Conservation (phyloP, 371 early-diverging fungal genomes). For the Dinochytrium kinnereticum region DNA sequence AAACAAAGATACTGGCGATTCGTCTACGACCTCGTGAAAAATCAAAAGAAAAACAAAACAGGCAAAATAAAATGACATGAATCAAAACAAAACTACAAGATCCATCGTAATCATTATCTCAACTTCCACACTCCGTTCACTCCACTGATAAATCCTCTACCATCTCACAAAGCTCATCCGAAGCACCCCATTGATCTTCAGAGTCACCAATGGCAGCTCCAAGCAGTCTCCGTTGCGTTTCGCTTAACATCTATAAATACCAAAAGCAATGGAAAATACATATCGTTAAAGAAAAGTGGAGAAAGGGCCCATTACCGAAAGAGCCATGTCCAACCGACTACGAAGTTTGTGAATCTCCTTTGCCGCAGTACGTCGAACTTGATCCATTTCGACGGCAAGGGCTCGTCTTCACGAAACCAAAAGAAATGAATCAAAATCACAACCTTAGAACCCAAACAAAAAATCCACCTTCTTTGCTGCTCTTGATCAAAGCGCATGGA, state of each 20-base stretch:
- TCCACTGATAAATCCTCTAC: not conserved
- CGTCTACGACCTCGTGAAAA: not conserved
- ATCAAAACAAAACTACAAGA: too few species aligned
- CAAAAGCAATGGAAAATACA: not conserved
- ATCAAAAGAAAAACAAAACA: not conserved
- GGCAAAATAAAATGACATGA: not conserved
- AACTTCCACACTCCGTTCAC: too few species aligned
- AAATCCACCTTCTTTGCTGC: not conserved
- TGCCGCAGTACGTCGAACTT: not conserved
- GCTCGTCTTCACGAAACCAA: not conserved
- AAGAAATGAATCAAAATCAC: not conserved
- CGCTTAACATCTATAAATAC: not conserved
- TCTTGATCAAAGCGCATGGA: not conserved
- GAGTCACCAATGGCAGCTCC: too few species aligned
- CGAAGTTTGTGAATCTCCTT: not conserved
- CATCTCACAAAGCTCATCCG: not conserved
- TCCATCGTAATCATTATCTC: too few species aligned
- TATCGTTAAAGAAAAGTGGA: not conserved
- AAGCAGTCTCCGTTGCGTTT: not conserved
- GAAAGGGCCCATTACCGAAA: not conserved
- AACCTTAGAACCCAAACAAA: too few species aligned
- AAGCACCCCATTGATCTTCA: not conserved
- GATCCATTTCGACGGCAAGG: not conserved
- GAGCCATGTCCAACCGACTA: not conserved
- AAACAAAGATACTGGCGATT: not conserved